phyloP scores from a whole-genome alignment of 2,329 filamentous ascomycete species.

The Penicillium sp. region DNA sequence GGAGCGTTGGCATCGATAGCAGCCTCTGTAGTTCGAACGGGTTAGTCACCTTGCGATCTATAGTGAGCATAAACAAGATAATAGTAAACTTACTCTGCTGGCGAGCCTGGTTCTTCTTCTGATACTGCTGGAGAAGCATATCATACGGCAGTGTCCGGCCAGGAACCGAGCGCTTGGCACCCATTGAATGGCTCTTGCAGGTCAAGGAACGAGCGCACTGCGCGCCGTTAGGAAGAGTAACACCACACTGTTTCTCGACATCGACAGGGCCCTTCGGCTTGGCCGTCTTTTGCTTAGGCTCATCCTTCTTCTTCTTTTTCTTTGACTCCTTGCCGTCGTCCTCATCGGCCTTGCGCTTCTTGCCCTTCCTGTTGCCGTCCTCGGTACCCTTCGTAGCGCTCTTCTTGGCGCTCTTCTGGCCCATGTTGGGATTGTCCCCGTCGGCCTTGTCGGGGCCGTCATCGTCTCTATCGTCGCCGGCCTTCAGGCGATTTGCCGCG shows the following conservation, averaged over 20 bases:
- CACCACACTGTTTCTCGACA: conserved; percentile 88
- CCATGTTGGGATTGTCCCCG: conserved; percentile 40
- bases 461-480: conserved; percentile 41
- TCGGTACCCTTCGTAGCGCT: conserved; percentile 44
- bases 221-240: conserved; percentile 72
- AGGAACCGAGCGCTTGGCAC: conserved; percentile 78
- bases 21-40: conserved; percentile 55
- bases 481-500: conserved; percentile 55
- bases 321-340: conserved; percentile 69
- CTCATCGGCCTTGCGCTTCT: conserved; percentile 68
- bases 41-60: conserved; percentile 20
- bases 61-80: neutral
- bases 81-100: conserved; percentile 66
- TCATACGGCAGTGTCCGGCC: conserved; percentile 83
- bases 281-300: conserved; percentile 69
- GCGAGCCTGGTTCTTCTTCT: conserved; percentile 98
- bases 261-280: conserved; percentile 90
- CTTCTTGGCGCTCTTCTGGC: conserved; percentile 59
- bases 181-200: conserved; percentile 94
- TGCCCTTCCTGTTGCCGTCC: conserved; percentile 55
- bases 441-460: conserved; percentile 36
- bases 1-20: conserved; percentile 91
- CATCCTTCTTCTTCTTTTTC: conserved; percentile 90
- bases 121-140: conserved; percentile 77
- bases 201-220: conserved; percentile 81